phyloP scores from a whole-genome alignment of 495 filamentous ascomycete species.

The Amorphotheca resinae region DNA sequence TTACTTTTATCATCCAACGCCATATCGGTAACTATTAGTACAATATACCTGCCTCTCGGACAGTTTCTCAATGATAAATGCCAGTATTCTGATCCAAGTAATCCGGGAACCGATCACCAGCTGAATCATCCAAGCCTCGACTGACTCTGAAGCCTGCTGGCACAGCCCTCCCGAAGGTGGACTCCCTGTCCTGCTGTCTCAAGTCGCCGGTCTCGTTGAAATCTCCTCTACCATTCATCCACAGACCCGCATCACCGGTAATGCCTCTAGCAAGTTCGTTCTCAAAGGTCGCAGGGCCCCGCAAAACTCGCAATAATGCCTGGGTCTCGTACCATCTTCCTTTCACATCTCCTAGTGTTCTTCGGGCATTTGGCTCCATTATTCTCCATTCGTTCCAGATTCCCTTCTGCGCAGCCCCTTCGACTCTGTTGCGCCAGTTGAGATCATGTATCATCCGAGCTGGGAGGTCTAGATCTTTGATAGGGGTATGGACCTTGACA shows the following conservation, averaged over 20 bases:
- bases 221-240: constrained; percentile 35
- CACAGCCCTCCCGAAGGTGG: constrained; percentile 34
- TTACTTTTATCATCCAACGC: too few species aligned
- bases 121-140: constrained; percentile 20
- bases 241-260: constrained; percentile 30
- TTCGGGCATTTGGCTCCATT: constrained; percentile 19
- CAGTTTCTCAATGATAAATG: too few species aligned
- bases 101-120: constrained; percentile 15
- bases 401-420: constrained; percentile 23
- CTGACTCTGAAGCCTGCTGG: constrained; percentile 26
- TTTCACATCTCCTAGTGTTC: constrained; percentile 40
- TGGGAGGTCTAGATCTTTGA: constrained; percentile 26
- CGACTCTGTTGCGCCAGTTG: constrained; percentile 31
- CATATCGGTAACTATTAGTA: too few species aligned
- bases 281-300: constrained; percentile 25
- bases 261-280: constrained; percentile 26
- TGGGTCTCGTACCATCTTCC: constrained; percentile 52
- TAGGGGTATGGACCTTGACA: constrained; percentile 18
- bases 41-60: too few species aligned
- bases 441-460: constrained; percentile 23
- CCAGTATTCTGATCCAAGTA: too few species aligned
- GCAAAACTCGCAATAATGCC: constrained; percentile 37
- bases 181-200: constrained; percentile 24
- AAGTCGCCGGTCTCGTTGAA: constrained; percentile 18
- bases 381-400: constrained; percentile 35